phyloP scores from a whole-genome alignment of 2,329 filamentous ascomycete genomes.

The Metarhizium anisopliae region DNA sequence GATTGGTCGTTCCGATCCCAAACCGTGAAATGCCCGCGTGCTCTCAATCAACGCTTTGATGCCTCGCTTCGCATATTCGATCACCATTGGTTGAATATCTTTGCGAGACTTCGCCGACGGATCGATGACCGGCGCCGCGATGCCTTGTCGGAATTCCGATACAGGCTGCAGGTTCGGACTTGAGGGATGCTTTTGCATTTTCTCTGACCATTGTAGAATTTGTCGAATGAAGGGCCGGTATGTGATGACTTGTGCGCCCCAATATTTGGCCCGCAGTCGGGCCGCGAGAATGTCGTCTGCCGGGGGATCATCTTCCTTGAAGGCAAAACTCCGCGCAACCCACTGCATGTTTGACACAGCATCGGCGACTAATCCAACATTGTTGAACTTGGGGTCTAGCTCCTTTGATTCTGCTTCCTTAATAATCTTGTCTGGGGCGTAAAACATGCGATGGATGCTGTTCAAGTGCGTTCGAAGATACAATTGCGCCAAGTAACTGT shows the following conservation, averaged over 20 bases:
- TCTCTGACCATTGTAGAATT: constrained; percentile 41
- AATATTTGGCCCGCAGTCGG: constrained; percentile 85
- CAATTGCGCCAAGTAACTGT: constrained; percentile 55
- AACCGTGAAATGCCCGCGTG: constrained; percentile 68
- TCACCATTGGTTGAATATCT: constrained; percentile 35
- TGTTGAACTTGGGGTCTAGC: constrained; percentile 28
- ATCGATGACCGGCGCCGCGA: constrained; percentile 28
- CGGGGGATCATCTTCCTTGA: constrained; percentile 59
- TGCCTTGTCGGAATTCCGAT: constrained; percentile 26
- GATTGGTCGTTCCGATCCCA: constrained; percentile 59
- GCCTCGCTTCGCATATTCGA: constrained; percentile 50
- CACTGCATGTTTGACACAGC: constrained; percentile 34
- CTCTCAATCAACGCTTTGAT: constrained; percentile 73
- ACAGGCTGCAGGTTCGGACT: constrained; percentile 22
- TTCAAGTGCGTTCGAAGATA: constrained; percentile 58
- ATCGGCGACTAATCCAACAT: constrained; percentile 36
- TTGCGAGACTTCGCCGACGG: constrained; percentile 25
- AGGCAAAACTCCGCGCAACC: constrained; percentile 44
- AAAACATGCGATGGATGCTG: constrained; percentile 49
- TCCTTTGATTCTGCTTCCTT: constrained; percentile 18
- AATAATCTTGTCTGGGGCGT: constrained; percentile 33
- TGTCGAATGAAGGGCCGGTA: constrained; percentile 65
- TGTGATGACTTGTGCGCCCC: constrained; percentile 83
- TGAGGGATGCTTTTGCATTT: constrained; percentile 24
- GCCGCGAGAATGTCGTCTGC: constrained; percentile 71